phyloP scores from a whole-genome alignment of 2,329 filamentous ascomycete genomes.

The Claviceps spartinae region DNA sequence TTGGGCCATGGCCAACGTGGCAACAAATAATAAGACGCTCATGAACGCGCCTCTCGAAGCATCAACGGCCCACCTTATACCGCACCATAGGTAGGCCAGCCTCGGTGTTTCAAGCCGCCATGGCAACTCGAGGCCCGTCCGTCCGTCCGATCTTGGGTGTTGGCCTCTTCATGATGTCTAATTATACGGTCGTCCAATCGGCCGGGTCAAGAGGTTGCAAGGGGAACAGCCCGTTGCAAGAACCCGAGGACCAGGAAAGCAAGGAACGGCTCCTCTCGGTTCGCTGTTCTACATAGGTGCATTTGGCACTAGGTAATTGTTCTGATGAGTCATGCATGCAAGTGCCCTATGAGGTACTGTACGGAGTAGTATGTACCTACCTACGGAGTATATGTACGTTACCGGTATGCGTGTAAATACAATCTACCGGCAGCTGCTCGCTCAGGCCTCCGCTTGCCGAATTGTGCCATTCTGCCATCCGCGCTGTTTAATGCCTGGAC shows the following conservation, averaged over 20 bases:
- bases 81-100: neutral
- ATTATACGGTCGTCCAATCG: too few species aligned
- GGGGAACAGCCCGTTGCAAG: too few species aligned
- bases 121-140: neutral
- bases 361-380: neutral
- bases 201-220: neutral
- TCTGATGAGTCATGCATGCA: neutral
- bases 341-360: neutral
- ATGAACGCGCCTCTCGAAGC: neutral
- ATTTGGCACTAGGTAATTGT: neutral
- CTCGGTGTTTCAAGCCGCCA: neutral
- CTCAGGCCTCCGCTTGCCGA: conserved; percentile 1
- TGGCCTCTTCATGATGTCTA: too few species aligned
- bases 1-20: neutral
- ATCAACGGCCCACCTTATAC: neutral
- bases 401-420: too few species aligned
- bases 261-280: neutral
- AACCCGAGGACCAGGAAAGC: neutral
- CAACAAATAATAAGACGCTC: neutral
- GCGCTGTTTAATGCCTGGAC: too few species aligned
- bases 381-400: too few species aligned
- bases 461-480: neutral
- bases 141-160: too few species aligned
- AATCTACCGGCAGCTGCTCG: too few species aligned
- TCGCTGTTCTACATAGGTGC: neutral